Evolutionary conservation across 768 basidiomycete genomes (phyloP).

Genomic region (Leccinum disarticulatum): DNA sequence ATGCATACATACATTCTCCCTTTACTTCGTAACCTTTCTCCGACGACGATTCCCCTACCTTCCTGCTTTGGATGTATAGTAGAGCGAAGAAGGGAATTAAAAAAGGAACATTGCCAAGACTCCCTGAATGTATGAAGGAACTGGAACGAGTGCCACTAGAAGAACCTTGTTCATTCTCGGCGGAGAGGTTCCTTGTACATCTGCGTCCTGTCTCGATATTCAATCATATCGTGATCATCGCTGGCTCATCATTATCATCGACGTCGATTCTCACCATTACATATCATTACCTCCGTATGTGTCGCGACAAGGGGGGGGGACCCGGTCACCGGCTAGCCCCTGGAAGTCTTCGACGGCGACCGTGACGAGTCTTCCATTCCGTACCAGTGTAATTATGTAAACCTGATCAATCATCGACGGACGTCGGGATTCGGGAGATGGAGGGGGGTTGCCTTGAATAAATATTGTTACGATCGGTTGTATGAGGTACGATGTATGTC

Average conservation of each 20-base stretch:
- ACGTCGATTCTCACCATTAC: background rate
- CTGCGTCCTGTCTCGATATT: background rate
- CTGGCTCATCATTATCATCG: background rate
- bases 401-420: background rate
- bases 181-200: no score
- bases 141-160: background rate
- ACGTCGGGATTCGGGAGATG: background rate
- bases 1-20: background rate
- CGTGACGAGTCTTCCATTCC: background rate
- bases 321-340: background rate
- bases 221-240: background rate
- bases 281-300: background rate
- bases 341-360: background rate
- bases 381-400: background rate
- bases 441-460: background rate
- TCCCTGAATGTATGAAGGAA: background rate
- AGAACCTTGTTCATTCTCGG: no score
- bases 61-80: background rate
- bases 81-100: background rate
- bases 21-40: background rate
- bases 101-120: background rate
- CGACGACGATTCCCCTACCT: background rate
- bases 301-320: background rate
- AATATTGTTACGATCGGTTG: no score
- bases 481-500: no score